Evolutionary conservation across 129 eudicot species (phyloP), one percentile per base, ranked within the genome.

Genomic region (Escallonia rubra): DNA sequence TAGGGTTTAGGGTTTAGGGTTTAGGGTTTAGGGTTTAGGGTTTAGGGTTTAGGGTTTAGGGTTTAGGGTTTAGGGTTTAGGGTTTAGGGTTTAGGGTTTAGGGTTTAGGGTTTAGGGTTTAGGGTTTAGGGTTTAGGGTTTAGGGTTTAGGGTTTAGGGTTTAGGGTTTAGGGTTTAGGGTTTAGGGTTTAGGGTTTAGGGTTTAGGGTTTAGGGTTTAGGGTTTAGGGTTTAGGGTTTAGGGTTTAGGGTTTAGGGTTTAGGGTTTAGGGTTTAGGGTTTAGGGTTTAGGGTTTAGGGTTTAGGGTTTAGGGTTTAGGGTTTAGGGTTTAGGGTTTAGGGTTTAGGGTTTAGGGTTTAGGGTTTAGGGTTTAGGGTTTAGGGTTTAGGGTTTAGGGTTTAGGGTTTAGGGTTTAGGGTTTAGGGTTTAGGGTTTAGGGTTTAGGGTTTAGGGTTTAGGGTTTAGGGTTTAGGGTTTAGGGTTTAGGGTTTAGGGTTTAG

Each of bases 81-180:
- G 55, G 49, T 56, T 42, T 42, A n/a, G 64, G 64, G 73, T n/a
- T 57, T 56, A 43, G 54, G 64, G 64, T 42, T 56, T 68, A 54
- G 65, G 55, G 73, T 42, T 56, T 57, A 56, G 64, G 73, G 54
- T 68, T 56, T 54, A 52, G 52, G 68, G 68, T 64, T 64, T 64
- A 56, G 64, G 64, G 73, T 68, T 56, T 54, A 68, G 73, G 73
- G 73, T 69, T 71, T 46, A 71, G 67, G 68, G 75, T 48, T 71
- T 45, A 59, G 68, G 67, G 75, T 60, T 71, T 46, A 61, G 75
- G 67, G 68, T 47, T 71, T 23, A 51, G 75, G 75, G 58, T 71
- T 71, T 15, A 45, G 75, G 75, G 75, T 60, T 71, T 42, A 59
- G 75, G 75, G 75, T 71, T 71, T n/a, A n/a, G n/a, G n/a, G n/a